Base-by-base conservation (phyloP, 1,284 basidiomycete species). In the Trametes polyzona region DNA sequence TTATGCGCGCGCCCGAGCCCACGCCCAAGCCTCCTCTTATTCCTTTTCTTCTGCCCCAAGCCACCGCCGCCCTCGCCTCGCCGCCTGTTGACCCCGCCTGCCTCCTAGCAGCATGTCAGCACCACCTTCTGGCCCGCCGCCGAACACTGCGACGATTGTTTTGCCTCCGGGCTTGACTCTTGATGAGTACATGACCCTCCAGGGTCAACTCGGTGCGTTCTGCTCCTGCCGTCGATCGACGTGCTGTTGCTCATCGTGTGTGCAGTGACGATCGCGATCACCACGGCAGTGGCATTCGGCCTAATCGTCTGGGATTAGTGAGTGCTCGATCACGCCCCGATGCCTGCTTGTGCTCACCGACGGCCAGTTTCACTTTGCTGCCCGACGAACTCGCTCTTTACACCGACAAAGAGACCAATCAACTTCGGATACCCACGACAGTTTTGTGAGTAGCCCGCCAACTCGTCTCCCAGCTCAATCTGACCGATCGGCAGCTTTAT, bases 111-210 rank as follows among this genome's bases (percentile, higher is more conserved):
- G n/a, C 11, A 49, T 47, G 51, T 46, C 42, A 32, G 35, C 24
- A 16, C 19, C 37, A 16, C 26, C 33, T n/a, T 19, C 50, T 24
- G 10, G 23, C 2, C 43, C 54, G 9, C 37, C 21, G 30, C 47
- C 47, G n/a, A 47, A 33, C 17, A 43, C 43, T 8, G 56, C 57
- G 4, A 39, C 35, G 14, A 57, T 55, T 26, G n/a, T 43, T 9
- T 51, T 61, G 19, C 59, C 59, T 1, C 59, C 59, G 11, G 59
- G 59, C 3, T 32, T 54, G 2, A 54, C 55, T 8, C 55, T 57
- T 14, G 55, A 57, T 9, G 37, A 54, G 42, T 61, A 44, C 29
- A 16, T 47, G 12, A 46, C 50, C 21, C 59, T 61, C 10, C 37
- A 61, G 43, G 51, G 59, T 10, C 44, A 61, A 41, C 17, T 43